These are phyloP conservation scores for Pouteria glomerata DNA, from an alignment of 148 eudicot genomes.

Conservation along the genomic window DNA sequence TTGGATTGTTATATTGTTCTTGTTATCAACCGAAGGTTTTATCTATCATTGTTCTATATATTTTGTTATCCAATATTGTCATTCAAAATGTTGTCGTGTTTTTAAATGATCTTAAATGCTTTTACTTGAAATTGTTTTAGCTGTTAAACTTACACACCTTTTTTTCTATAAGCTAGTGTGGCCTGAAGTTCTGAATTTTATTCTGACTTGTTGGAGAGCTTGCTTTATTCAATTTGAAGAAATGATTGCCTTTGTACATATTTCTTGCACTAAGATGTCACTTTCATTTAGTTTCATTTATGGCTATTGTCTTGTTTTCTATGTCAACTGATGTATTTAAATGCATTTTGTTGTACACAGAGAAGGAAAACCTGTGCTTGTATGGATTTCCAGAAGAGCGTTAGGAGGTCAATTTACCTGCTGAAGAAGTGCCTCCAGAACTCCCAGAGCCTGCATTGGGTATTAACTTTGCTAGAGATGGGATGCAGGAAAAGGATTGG, in stretches of 20 bases:
- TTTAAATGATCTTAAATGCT: neutral
- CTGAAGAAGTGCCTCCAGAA: slow-evolving; percentile 92
- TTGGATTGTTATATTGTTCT: neutral
- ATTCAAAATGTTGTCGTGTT: slow-evolving; percentile 1
- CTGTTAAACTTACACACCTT: neutral
- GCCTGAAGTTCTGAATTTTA: neutral
- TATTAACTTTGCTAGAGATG: slow-evolving; percentile 88
- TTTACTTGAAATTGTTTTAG: neutral
- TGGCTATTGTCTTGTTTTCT: neutral
- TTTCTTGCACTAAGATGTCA: neutral
- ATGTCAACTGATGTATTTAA: neutral
- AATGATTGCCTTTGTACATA: neutral
- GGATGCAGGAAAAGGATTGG: slow-evolving; percentile 92
- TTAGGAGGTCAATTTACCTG: slow-evolving; percentile 93
- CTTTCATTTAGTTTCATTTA: neutral
- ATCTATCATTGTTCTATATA: neutral
- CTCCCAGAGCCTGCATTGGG: slow-evolving; percentile 95
- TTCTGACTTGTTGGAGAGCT: neutral
- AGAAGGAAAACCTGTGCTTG: slow-evolving; percentile 87
- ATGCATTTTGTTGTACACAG: slow-evolving; percentile 31
- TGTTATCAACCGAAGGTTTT: neutral
- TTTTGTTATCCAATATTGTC: neutral
- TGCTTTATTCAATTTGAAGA: neutral
- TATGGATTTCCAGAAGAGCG: slow-evolving; percentile 83
- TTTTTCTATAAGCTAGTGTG: neutral